Conservation (phyloP, 495 filamentous ascomycete genomes). For the Penicillium alfredii region DNA sequence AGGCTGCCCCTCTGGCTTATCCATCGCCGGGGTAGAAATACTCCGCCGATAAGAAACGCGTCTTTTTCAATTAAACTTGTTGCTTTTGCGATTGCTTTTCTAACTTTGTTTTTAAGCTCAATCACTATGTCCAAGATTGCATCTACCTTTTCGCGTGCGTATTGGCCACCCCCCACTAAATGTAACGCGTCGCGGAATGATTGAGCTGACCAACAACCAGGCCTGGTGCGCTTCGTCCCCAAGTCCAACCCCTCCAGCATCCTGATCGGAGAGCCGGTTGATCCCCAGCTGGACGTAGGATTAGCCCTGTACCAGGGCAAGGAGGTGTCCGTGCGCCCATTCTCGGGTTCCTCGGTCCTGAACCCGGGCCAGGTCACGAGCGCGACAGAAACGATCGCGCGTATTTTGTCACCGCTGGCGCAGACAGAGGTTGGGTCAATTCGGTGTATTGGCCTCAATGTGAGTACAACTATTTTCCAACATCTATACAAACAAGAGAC, state of each 20-base stretch:
- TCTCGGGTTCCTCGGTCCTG: conserved; percentile 51
- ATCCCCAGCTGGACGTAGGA: conserved; percentile 48
- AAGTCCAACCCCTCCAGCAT: conserved; percentile 44
- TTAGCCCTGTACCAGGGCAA: conserved; percentile 48
- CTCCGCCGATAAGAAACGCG: conserved; percentile 13
- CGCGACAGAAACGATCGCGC: conserved; percentile 43
- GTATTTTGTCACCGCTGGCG: conserved; percentile 51
- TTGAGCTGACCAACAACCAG: conserved; percentile 21
- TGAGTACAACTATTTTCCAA: conserved; percentile 15
- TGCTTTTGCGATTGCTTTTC: conserved; percentile 1
- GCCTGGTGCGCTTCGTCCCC: conserved; percentile 55
- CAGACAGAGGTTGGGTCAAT: conserved; percentile 42
- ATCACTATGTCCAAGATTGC: conserved; percentile 37
- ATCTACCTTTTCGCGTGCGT: conserved; percentile 41
- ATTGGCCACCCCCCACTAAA: not conserved
- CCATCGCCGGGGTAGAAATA: conserved; percentile 22
- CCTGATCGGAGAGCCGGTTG: conserved; percentile 53
- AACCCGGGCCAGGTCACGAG: conserved; percentile 44
- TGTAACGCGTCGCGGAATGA: too few species aligned
- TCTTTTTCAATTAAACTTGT: not conserved
- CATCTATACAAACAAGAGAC: too few species aligned
- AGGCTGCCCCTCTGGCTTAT: conserved; percentile 12
- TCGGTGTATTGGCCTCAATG: conserved; percentile 74
- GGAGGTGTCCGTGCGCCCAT: conserved; percentile 49
- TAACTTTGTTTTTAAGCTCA: conserved; percentile 1